Percentiles rank a stretch among this genome's conserved stretches.
phyloP scores from a whole-genome alignment of 148 eudicot genomes.

The Chenopodium album region DNA sequence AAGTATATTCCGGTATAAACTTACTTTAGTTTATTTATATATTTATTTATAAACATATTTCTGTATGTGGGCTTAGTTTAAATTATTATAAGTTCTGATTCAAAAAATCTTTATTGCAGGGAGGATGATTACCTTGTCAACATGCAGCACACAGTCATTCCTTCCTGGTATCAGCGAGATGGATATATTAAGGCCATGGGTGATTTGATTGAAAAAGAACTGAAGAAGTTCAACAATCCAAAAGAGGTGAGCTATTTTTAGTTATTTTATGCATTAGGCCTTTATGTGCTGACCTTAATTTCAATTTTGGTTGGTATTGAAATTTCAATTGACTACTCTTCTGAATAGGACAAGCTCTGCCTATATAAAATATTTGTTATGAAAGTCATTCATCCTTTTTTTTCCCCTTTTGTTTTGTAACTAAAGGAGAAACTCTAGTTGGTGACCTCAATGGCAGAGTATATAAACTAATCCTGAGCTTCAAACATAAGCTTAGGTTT shows the following conservation, averaged over 20 bases:
- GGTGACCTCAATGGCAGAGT: too few relatives aligned
- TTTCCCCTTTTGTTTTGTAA: too few relatives aligned
- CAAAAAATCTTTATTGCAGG: slow-evolving; percentile 33
- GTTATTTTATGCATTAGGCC: neutral
- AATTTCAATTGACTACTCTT: neutral
- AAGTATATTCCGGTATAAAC: slow-evolving; percentile 80
- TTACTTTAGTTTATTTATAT: neutral
- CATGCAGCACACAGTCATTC: slow-evolving; percentile 98
- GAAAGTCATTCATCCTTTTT: neutral
- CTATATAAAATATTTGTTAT: neutral
- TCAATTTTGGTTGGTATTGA: neutral
- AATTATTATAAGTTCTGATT: neutral
- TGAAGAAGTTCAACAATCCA: slow-evolving; percentile 57
- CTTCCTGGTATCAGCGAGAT: slow-evolving; percentile 99
- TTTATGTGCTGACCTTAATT: neutral
- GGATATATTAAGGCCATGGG: slow-evolving; percentile 93
- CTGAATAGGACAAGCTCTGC: neutral
- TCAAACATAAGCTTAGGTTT: too few relatives aligned
- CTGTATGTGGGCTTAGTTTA: neutral
- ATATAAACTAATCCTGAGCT: too few relatives aligned
- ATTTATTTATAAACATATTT: neutral
- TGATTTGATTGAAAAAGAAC: slow-evolving; percentile 73
- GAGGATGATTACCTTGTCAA: slow-evolving; percentile 93
- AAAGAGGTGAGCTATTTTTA: slow-evolving; percentile 51
- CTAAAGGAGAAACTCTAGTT: too few relatives aligned